These are phyloP conservation scores for Lachancea kluyveri DNA, from an alignment of 805 yeast genomes.

Conservation along the genomic window DNA sequence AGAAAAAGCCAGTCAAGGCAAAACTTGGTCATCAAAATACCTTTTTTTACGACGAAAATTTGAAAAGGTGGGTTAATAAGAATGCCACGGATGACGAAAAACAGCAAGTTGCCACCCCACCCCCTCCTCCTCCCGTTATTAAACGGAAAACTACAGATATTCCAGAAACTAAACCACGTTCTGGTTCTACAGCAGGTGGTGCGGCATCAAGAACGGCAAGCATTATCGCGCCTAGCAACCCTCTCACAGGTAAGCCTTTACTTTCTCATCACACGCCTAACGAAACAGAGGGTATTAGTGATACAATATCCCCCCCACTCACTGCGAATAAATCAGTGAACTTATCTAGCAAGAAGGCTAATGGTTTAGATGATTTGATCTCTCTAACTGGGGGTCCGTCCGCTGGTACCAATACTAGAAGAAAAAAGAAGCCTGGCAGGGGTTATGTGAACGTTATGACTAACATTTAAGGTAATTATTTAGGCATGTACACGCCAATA, in stretches of 20 bases:
- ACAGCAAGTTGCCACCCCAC: constrained; percentile 45
- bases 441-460: constrained; percentile 67
- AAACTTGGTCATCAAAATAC: constrained; percentile 75
- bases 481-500: no score
- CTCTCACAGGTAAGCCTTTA: constrained; percentile 30
- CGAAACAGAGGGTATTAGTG: constrained; percentile 4
- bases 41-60: constrained; percentile 75
- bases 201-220: constrained; percentile 28
- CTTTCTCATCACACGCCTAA: constrained; percentile 9
- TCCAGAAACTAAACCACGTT: constrained; percentile 34
- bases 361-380: constrained; percentile 43
- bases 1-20: constrained; percentile 74
- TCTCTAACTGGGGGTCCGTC: constrained; percentile 30
- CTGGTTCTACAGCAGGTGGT: constrained; percentile 26
- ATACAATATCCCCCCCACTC: constrained; percentile 4
- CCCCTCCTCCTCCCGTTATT: constrained; percentile 61
- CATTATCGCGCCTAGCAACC: constrained; percentile 31
- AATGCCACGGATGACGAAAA: constrained; percentile 63
- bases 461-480: constrained; percentile 13
- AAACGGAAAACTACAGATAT: constrained; percentile 31
- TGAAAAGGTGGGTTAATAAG: constrained; percentile 81
- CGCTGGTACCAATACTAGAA: constrained; percentile 22
- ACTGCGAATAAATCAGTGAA: constrained; percentile 13
- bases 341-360: constrained; percentile 30
- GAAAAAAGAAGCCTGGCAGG: constrained; percentile 41